phyloP scores from a whole-genome alignment of 257 asterid species.

The Przewalskia tangutica region DNA sequence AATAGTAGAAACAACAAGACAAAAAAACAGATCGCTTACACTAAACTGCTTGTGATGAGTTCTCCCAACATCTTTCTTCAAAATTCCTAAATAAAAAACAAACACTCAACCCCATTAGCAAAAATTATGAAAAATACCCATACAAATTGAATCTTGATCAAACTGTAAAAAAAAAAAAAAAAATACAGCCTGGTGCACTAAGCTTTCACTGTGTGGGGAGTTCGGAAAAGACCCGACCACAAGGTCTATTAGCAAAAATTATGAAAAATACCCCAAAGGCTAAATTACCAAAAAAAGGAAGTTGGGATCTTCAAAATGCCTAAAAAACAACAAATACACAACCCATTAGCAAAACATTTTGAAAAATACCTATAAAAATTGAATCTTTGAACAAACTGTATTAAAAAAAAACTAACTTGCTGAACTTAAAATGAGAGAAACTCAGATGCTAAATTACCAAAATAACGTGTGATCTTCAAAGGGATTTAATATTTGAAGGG shows the following conservation, averaged over 20 bases:
- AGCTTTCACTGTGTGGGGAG: no score
- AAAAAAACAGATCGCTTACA: slow-evolving; percentile 28
- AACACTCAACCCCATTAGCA: neutral
- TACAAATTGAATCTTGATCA: neutral
- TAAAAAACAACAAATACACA: neutral
- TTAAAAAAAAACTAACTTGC: neutral
- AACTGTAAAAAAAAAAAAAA: no score
- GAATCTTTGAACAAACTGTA: neutral
- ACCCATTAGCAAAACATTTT: no score
- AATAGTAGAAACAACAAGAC: neutral
- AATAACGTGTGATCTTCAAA: no score
- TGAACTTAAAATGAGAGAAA: no score
- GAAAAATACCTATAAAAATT: no score
- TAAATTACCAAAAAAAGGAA: neutral
- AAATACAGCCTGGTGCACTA: no score
- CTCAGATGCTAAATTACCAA: no score
- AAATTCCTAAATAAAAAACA: neutral
- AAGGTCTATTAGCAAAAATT: neutral
- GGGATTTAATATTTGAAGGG: no score
- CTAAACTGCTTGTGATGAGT: slow-evolving; percentile 42
- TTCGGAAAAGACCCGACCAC: no score
- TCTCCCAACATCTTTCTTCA: slow-evolving; percentile 65
- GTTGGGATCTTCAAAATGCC: slow-evolving; percentile 7
- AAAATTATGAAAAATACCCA: neutral
- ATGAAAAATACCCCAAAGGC: neutral